Base-by-base conservation (phyloP, 352 stramenopile species). In the Discostella stelligera region DNA sequence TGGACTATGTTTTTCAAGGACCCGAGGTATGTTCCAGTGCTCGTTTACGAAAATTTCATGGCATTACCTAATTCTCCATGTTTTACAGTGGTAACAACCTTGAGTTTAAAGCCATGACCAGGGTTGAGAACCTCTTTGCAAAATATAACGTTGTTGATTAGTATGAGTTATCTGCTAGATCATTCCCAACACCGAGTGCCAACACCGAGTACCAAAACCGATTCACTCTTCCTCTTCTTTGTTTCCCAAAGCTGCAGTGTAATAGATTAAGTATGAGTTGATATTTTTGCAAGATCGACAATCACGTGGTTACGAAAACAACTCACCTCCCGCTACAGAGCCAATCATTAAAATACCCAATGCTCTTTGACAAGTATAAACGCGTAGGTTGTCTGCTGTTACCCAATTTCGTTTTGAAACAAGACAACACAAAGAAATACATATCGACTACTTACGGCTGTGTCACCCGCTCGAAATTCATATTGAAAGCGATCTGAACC, bases 1-100 rank as follows among this genome's bases (percentile, higher is more conserved):
- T 98, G 94, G 93, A 99, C 97, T 39, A 99, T 99, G 97, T 99
- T 99, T 85, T 99, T 99, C 88, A 99, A 99, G 80, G 94, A 97
- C 76, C 67, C 70, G 21, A 66, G 48, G 11, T 61, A 37, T 46
- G 53, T 61, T 61, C 0, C 0, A 48, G 7, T 44, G 2, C 11
- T 14, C 37, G 7, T 14, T 13, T 44, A 8, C 1, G 2, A 44
- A 44, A 14, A 14, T 44, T 44, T 14, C 37, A 44, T 58, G 18
- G 46, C 18, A 41, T 48, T 20, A 8, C 46, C 39, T n/a, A n/a
- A 63, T 63, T 89, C 94, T 78, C 96, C 96, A 13, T 97, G 90
- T 69, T 6, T 13, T 10, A 16, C 18, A 61, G 53, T 13, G 95
- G 95, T 66, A 99, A 99, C 84, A 98, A 97, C 85, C 90, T 99